Conservation (phyloP, 305 asterid species). For the Plantago lanceolata region DNA sequence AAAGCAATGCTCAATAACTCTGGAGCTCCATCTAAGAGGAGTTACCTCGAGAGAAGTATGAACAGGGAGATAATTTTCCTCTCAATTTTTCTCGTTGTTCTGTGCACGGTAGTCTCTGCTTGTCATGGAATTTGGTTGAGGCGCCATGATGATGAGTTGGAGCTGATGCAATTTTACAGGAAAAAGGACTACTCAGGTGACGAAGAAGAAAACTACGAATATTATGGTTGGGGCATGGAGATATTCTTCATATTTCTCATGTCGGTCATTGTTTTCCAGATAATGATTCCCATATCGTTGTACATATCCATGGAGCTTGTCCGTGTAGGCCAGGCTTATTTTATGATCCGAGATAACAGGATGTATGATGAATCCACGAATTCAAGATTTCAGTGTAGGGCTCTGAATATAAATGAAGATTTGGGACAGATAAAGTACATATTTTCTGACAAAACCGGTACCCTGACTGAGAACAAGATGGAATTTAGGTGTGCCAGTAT, state of each 20-base stretch:
- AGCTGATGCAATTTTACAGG: conserved; percentile 71
- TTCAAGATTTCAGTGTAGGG: conserved; percentile 89
- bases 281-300: conserved; percentile 95
- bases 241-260: conserved; percentile 80
- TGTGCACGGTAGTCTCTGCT: conserved; percentile 58
- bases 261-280: conserved; percentile 93
- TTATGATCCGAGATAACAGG: conserved; percentile 69
- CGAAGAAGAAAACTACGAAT: conserved; percentile 53
- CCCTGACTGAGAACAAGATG: conserved; percentile 98
- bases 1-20: conserved; percentile 98
- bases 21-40: conserved; percentile 94
- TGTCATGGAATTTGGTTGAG: conserved; percentile 87
- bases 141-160: conserved; percentile 64
- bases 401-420: conserved; percentile 94
- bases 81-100: conserved; percentile 57
- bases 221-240: conserved; percentile 89
- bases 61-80: conserved; percentile 75
- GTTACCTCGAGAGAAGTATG: conserved; percentile 88
- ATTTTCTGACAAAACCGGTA: conserved; percentile 97
- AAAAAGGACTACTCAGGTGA: conserved; percentile 62
- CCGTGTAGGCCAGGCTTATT: conserved; percentile 96
- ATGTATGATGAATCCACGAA: conserved; percentile 73
- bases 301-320: conserved; percentile 99
- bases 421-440: conserved; percentile 95
- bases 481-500: conserved; percentile 96